phyloP scores from a whole-genome alignment of 495 filamentous ascomycete genomes.

The Cryomyces minteri region DNA sequence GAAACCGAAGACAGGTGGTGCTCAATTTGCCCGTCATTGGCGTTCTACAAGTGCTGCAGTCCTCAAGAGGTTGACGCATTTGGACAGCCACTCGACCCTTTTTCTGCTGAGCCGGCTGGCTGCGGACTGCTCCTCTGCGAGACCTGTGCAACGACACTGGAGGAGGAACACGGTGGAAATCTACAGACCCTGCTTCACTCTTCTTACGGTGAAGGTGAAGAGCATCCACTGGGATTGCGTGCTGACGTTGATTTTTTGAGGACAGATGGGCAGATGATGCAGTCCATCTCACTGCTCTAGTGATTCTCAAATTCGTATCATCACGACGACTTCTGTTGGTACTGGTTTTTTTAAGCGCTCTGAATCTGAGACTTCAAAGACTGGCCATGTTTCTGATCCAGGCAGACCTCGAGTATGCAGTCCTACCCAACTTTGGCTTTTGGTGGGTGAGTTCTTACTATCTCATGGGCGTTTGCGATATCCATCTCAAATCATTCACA shows the following conservation, averaged over 20 bases:
- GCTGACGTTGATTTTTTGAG: slow-evolving; percentile 22
- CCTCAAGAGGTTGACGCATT: slow-evolving; percentile 5
- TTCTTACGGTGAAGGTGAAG: background rate
- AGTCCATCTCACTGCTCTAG: too few species aligned
- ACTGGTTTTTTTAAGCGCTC: too few species aligned
- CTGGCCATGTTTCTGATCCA: too few species aligned
- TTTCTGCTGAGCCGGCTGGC: slow-evolving; percentile 8
- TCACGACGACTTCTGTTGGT: too few species aligned
- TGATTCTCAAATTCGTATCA: too few species aligned
- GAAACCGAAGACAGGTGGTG: slow-evolving; percentile 17
- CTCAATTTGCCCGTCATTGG: slow-evolving; percentile 22
- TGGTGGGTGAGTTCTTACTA: too few species aligned
- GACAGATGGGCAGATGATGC: slow-evolving; percentile 8
- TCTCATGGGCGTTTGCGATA: too few species aligned
- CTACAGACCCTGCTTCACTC: slow-evolving; percentile 4
- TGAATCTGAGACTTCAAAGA: too few species aligned
- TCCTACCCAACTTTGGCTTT: too few species aligned
- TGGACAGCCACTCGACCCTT: slow-evolving; percentile 1
- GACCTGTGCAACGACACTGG: slow-evolving; percentile 14
- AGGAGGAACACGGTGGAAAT: slow-evolving; percentile 11
- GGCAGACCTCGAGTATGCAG: too few species aligned
- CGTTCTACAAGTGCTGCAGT: slow-evolving; percentile 18
- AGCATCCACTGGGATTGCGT: slow-evolving; percentile 14
- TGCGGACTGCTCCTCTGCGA: slow-evolving; percentile 26
- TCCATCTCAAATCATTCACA: too few species aligned